Conservation (phyloP, 352 stramenopile genomes). For the Peronospora belbahrii region DNA sequence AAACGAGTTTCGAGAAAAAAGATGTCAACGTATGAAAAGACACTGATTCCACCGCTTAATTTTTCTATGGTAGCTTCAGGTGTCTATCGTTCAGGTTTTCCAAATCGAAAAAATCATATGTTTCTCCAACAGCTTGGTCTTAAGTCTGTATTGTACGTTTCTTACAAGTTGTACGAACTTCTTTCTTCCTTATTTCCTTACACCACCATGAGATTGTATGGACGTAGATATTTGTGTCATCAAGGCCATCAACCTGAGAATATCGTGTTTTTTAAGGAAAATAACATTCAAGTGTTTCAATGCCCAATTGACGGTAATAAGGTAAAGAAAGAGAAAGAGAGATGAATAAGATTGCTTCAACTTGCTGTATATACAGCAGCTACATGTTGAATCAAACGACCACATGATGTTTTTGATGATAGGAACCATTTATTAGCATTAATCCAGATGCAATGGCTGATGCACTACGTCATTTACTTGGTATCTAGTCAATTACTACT, state of each 20-base stretch:
- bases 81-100: slow-evolving; percentile 84
- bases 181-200: too few species aligned
- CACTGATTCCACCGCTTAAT: slow-evolving; percentile 84
- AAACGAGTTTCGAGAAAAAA: too few species aligned
- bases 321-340: too few species aligned
- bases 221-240: slow-evolving; percentile 71
- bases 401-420: background rate
- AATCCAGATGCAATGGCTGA: slow-evolving; percentile 74
- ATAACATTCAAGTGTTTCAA: slow-evolving; percentile 76
- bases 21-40: slow-evolving; percentile 85
- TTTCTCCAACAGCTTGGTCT: slow-evolving; percentile 83
- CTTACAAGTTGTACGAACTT: slow-evolving; percentile 16
- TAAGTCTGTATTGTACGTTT: slow-evolving; percentile 81
- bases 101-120: slow-evolving; percentile 82
- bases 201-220: too few species aligned
- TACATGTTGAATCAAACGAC: too few species aligned
- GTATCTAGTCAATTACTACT: slow-evolving; percentile 22
- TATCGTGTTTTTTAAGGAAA: slow-evolving; percentile 72
- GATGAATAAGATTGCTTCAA: too few species aligned
- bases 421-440: slow-evolving; percentile 87
- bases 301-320: slow-evolving; percentile 88
- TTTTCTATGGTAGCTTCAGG: slow-evolving; percentile 86
- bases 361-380: too few species aligned
- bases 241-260: slow-evolving; percentile 81
- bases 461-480: slow-evolving; percentile 67